Conservation (phyloP, 2,329 filamentous ascomycete genomes). For the Epichloe uncinata region DNA sequence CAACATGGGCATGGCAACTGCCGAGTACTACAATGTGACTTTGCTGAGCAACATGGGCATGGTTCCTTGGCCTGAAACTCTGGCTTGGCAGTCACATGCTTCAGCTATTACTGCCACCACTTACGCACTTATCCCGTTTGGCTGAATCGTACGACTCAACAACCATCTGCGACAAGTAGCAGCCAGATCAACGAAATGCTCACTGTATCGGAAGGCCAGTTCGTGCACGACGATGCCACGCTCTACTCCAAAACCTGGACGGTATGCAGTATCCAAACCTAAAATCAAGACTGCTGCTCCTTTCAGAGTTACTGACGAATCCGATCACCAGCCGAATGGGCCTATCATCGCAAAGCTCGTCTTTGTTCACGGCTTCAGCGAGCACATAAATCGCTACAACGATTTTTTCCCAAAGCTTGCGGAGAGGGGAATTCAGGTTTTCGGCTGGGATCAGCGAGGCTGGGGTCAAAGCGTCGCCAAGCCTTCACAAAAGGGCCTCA, state of each 20-base stretch:
- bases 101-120: too few species aligned
- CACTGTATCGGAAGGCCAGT: constrained; percentile 36
- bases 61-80: too few species aligned
- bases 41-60: too few species aligned
- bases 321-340: constrained; percentile 34
- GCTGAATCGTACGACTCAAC: too few species aligned
- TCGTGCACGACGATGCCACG: constrained; percentile 29
- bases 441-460: constrained; percentile 74
- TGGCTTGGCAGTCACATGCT: too few species aligned
- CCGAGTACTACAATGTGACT: too few species aligned
- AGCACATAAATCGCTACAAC: constrained; percentile 69
- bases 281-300: not conserved
- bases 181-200: constrained; percentile 16
- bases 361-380: constrained; percentile 82
- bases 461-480: constrained; percentile 65
- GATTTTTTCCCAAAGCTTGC: constrained; percentile 60
- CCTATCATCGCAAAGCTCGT: constrained; percentile 56
- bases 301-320: not conserved
- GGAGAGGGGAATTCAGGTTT: constrained; percentile 57
- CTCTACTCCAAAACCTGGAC: constrained; percentile 47
- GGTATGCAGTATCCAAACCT: constrained; percentile 24
- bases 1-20: too few species aligned
- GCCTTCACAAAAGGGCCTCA: constrained; percentile 51
- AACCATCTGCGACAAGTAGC: too few species aligned
- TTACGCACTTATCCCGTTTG: too few species aligned